phyloP scores from a whole-genome alignment of 2,329 filamentous ascomycete genomes.

The Nannizziopsis barbatae region DNA sequence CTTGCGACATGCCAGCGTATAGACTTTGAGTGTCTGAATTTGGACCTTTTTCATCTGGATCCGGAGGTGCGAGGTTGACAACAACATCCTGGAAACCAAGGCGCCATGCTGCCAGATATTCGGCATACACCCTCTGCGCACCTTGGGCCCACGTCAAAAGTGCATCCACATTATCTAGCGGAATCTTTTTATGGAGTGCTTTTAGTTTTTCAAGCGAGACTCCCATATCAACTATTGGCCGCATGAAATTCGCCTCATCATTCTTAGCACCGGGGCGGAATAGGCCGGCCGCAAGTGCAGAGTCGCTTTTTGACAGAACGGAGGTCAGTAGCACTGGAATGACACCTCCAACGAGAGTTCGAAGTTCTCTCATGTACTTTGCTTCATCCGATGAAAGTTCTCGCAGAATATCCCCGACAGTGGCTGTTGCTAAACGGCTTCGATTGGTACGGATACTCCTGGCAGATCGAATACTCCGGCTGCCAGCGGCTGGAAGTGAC shows the following conservation, averaged over 20 bases:
- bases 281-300: constrained; percentile 52
- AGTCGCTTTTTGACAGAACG: constrained; percentile 61
- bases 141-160: constrained; percentile 73
- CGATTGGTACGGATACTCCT: constrained; percentile 67
- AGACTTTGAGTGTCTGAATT: constrained; percentile 38
- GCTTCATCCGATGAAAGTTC: constrained; percentile 75
- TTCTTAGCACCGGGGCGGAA: constrained; percentile 49
- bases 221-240: constrained; percentile 90
- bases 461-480: constrained; percentile 61
- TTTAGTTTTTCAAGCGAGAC: constrained; percentile 76
- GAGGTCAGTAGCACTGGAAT: constrained; percentile 83
- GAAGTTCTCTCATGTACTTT: constrained; percentile 81
- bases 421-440: constrained; percentile 55
- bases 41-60: constrained; percentile 47
- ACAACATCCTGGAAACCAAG: constrained; percentile 90
- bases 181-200: constrained; percentile 67
- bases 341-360: constrained; percentile 87
- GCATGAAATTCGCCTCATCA: constrained; percentile 56
- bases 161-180: constrained; percentile 57
- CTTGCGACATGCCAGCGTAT: constrained; percentile 46
- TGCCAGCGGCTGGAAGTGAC: constrained; percentile 49
- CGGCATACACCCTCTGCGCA: constrained; percentile 65
- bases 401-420: constrained; percentile 61
- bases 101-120: constrained; percentile 80
- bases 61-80: constrained; percentile 73